Percentiles rank a stretch among this genome's conserved stretches.
Conservation (phyloP, 2,329 filamentous ascomycete species). For the Neofusicoccum sp. region DNA sequence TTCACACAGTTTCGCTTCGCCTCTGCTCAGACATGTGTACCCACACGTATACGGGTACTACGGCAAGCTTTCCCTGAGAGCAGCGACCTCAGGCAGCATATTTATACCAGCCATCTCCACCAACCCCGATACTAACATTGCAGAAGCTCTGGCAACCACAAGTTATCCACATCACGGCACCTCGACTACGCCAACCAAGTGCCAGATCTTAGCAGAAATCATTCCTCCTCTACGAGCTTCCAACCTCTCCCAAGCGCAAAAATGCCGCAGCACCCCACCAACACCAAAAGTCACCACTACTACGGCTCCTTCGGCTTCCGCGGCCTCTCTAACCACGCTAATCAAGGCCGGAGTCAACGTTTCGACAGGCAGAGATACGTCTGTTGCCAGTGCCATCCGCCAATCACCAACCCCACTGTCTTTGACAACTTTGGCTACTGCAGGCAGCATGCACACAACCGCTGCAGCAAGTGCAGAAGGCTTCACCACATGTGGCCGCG, state of each 20-base stretch:
- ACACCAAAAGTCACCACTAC: neutral
- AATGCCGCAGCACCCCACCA: neutral
- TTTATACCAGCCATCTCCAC: neutral
- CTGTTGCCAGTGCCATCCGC: conserved; percentile 2
- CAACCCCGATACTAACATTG: too few species aligned
- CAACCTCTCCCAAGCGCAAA: neutral
- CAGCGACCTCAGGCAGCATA: neutral
- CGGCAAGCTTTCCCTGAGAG: neutral
- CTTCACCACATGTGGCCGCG: conserved; percentile 1
- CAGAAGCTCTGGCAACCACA: too few species aligned
- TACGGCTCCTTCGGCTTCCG: neutral
- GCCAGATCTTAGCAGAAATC: too few species aligned
- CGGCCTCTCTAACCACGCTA: neutral
- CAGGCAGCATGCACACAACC: neutral
- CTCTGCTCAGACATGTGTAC: neutral
- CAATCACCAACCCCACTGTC: neutral
- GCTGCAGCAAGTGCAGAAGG: neutral
- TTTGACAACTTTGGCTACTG: conserved; percentile 5
- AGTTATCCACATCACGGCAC: too few species aligned
- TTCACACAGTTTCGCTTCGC: neutral
- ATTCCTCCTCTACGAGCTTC: neutral
- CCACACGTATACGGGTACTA: neutral
- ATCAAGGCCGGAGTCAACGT: neutral
- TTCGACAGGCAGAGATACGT: neutral
- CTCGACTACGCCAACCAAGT: too few species aligned